Evolutionary conservation across 192 early-diverging fungal genomes (phyloP).

Genomic region (Nowakowskiella sp.): DNA sequence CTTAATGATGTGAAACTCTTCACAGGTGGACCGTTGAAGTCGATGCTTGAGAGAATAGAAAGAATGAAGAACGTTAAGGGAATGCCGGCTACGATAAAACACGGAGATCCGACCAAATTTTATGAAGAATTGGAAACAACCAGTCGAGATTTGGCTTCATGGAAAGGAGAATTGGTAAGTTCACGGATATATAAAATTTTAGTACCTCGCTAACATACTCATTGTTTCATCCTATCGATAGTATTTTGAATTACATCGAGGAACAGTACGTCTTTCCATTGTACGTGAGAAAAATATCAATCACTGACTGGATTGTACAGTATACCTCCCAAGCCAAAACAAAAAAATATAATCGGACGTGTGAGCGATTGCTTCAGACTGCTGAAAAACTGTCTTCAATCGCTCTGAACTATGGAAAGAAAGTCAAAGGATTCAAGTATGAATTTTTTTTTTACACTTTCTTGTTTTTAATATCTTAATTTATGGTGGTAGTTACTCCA

Average conservation of each 20-base stretch:
- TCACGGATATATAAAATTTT: too few relatives aligned
- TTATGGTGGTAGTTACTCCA: slow-evolving; percentile 69
- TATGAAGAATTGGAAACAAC: slow-evolving; percentile 70
- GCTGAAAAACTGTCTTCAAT: slow-evolving; percentile 61
- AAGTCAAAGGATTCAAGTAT: slow-evolving; percentile 9
- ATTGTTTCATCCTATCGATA: slow-evolving; percentile 13
- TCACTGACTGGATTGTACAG: slow-evolving; percentile 10
- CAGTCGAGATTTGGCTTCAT: slow-evolving; percentile 61
- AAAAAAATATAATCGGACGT: slow-evolving; percentile 80
- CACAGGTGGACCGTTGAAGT: slow-evolving; percentile 61
- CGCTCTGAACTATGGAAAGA: slow-evolving; percentile 33
- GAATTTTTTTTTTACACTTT: slow-evolving; percentile 5
- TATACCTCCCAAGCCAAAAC: slow-evolving; percentile 86
- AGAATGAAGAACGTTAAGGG: slow-evolving; percentile 69
- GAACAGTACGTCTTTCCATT: slow-evolving; percentile 56
- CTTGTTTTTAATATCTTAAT: not conserved
- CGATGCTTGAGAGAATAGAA: slow-evolving; percentile 77
- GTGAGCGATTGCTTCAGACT: slow-evolving; percentile 77
- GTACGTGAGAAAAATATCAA: slow-evolving; percentile 3
- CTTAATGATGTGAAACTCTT: slow-evolving; percentile 1
- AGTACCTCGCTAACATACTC: slow-evolving; percentile 1
- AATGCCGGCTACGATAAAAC: slow-evolving; percentile 65
- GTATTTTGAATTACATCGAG: slow-evolving; percentile 94
- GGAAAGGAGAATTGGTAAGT: slow-evolving; percentile 89
- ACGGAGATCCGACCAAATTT: slow-evolving; percentile 72